A percentile compares a stretch with the other conserved stretches of the same genome.
Conservation (phyloP, 1,284 basidiomycete species). For the Thelephora terrestris region DNA sequence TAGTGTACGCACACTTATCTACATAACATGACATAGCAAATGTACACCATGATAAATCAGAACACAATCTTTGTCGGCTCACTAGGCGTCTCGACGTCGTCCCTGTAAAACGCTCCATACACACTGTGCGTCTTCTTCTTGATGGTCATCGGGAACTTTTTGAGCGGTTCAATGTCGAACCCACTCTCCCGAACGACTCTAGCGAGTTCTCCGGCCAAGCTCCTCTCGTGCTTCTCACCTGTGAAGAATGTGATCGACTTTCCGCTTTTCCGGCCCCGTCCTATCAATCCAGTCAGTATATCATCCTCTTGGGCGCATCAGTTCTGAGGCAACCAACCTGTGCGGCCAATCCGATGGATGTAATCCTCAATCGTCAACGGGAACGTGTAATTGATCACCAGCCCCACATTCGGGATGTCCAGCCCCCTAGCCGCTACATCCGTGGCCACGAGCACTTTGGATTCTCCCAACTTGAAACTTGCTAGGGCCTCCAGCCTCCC, state of each 20-base stretch:
- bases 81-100: slow-evolving; percentile 65
- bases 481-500: slow-evolving; percentile 84
- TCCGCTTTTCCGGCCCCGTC: slow-evolving; percentile 85
- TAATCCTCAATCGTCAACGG: slow-evolving; percentile 95
- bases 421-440: slow-evolving; percentile 96
- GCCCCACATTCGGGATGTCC: slow-evolving; percentile 93
- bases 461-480: slow-evolving; percentile 81
- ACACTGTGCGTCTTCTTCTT: slow-evolving; percentile 89
- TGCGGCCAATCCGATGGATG: slow-evolving; percentile 94
- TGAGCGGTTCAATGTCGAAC: slow-evolving; percentile 69
- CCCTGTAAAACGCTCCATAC: slow-evolving; percentile 80
- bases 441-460: slow-evolving; percentile 87
- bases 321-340: slow-evolving; percentile 57
- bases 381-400: slow-evolving; percentile 95
- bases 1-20: no score
- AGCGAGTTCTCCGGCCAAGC: slow-evolving; percentile 91
- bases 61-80: slow-evolving; percentile 89
- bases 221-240: slow-evolving; percentile 75
- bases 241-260: slow-evolving; percentile 98
- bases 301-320: slow-evolving; percentile 94
- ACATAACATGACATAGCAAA: no score
- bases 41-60: not conserved
- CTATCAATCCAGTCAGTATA: slow-evolving; percentile 56
- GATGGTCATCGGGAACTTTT: slow-evolving; percentile 92
- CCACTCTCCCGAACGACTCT: slow-evolving; percentile 86